Conservation (phyloP, 2,329 filamentous ascomycete species). For the Blastomyces gilchristii region DNA sequence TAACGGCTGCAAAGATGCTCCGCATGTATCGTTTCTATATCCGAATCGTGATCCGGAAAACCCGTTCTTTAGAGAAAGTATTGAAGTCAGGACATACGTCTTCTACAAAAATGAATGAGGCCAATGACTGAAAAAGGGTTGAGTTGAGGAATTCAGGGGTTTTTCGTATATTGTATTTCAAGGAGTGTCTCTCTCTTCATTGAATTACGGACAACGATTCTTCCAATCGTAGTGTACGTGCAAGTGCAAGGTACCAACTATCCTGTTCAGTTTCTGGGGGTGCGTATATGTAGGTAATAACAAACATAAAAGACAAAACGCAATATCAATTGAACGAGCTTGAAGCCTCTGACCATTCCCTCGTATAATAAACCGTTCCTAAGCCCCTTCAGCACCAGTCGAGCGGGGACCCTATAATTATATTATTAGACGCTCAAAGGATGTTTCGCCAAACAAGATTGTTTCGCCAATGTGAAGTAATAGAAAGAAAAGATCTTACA, state of each 20-base stretch:
- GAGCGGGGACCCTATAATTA: not conserved
- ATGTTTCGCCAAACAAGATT: not conserved
- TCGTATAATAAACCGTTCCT: not conserved
- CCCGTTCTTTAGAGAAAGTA: not conserved
- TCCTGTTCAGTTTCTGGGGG: too few relatives aligned
- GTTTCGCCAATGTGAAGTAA: not conserved
- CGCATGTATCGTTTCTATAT: not conserved
- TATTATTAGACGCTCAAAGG: not conserved
- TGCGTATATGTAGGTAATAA: not conserved
- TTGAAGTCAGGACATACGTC: not conserved
- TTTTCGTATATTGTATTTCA: not conserved
- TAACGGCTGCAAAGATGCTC: not conserved
- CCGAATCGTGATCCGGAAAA: too few relatives aligned
- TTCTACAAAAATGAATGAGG: not conserved
- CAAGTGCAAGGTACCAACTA: too few relatives aligned
- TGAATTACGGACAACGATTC: not conserved
- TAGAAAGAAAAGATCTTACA: not conserved
- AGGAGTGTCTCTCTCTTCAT: not conserved
- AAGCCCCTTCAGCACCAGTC: not conserved
- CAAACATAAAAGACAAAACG: not conserved
- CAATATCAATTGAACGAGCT: not conserved
- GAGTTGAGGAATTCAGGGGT: not conserved
- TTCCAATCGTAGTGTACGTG: not conserved
- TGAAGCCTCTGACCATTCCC: not conserved
- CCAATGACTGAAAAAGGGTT: not conserved